phyloP scores from a whole-genome alignment of 306 rosid genomes.

The Casuarina equisetifolia region DNA sequence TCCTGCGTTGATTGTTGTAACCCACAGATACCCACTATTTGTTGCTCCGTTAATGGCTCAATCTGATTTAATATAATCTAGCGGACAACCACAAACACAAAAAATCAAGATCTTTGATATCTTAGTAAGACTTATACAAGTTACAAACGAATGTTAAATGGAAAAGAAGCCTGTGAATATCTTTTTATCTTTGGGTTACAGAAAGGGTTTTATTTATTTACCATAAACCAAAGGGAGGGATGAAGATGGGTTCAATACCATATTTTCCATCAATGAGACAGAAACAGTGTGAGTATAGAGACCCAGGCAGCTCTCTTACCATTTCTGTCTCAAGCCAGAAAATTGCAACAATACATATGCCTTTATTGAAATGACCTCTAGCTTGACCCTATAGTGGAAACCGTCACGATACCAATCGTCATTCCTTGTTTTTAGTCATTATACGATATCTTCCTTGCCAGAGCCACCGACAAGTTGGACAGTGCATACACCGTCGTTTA shows the following conservation, averaged over 20 bases:
- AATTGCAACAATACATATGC: constrained; percentile 31
- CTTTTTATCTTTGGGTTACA: too few species aligned
- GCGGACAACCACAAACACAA: background rate
- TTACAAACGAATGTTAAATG: background rate
- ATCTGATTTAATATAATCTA: constrained; percentile 70
- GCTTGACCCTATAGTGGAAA: constrained; percentile 44
- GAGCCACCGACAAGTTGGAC: constrained; percentile 36
- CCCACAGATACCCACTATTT: constrained; percentile 74
- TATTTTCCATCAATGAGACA: constrained; percentile 31
- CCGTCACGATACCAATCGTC: constrained; percentile 45
- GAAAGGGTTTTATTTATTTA: constrained; percentile 6
- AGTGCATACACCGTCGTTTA: constrained; percentile 24
- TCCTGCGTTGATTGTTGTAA: constrained; percentile 90
- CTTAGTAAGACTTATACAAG: background rate
- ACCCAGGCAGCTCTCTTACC: constrained; percentile 45
- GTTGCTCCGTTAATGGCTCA: constrained; percentile 93
- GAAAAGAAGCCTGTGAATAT: too few species aligned
- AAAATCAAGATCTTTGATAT: background rate
- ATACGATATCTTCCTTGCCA: constrained; percentile 21
- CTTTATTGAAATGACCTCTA: constrained; percentile 48
- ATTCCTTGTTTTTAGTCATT: constrained; percentile 37
- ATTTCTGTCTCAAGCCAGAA: constrained; percentile 26
- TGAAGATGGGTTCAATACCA: constrained; percentile 33
- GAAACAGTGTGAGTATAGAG: constrained; percentile 30
- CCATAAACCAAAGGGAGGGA: constrained; percentile 39